Evolutionary conservation across 2,329 filamentous ascomycete genomes (phyloP), one percentile per base, ranked within the genome.

Genomic region (Tetracladium maxilliforme): DNA sequence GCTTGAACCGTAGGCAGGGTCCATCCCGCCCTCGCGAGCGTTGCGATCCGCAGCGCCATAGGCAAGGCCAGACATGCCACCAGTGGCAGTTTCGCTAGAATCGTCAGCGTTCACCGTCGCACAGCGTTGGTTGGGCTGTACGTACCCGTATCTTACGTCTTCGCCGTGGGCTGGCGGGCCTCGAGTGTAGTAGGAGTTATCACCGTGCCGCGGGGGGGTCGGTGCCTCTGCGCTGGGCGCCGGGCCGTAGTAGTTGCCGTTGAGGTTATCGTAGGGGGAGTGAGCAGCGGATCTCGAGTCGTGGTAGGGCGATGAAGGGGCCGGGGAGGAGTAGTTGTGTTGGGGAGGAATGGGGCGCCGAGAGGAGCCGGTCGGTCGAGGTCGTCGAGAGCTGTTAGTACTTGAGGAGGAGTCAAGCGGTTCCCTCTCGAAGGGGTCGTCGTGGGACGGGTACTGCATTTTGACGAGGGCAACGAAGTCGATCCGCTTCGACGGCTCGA

Each of bases 1-100:
- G 17, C 11, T 12, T 19, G 22, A 13, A 54, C 40, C 61, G 57
- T 46, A 71, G n/a, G n/a, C 58, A 23, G 72, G 70, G 28, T 76
- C 66, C 31, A 74, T 37, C 14, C 72, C 75, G 47, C 71, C 75
- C 36, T 76, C 64, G 32, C 71, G 57, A 32, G 68, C 59, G 48
- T 73, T 68, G 25, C 59, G 61, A 38, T 75, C 71, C 24, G 75
- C 73, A 24, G 78, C 66, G 28, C 57, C 67, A 39, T 72, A 59
- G 19, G 76, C 74, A 31, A 80, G 68, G 27, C 72, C 73, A 16
- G 72, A 60, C 47, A 82, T 70, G 28, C 72, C 75, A 37, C 72
- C 75, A 13, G 62, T 58, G 10, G 75, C 68, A 19, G 56, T 47
- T 24, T 68, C 57, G 31, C 73, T 61, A 34, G 75, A 68, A 44